phyloP scores from a whole-genome alignment of 768 basidiomycete genomes.

The Artomyces pyxidatus region DNA sequence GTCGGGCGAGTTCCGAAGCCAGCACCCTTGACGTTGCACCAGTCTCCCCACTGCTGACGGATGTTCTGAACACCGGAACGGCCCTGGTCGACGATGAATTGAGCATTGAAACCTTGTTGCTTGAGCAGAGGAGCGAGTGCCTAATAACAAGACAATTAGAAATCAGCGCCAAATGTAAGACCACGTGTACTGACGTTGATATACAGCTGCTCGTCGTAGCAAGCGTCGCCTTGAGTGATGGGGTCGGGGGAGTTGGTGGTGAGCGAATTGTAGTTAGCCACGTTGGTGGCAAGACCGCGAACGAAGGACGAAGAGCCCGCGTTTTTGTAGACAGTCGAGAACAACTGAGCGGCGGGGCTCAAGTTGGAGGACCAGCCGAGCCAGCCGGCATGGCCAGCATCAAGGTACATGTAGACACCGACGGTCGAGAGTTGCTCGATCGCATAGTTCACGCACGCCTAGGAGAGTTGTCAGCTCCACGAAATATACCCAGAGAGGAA shows the following conservation, averaged over 20 bases:
- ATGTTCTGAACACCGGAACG: conserved; percentile 57
- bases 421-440: conserved; percentile 46
- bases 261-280: conserved; percentile 30
- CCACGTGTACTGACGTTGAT: conserved; percentile 37
- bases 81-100: conserved; percentile 62
- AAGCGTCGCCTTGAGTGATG: conserved; percentile 48
- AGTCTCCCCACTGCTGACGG: conserved; percentile 55
- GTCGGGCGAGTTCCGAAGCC: conserved; percentile 58
- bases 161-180: background rate
- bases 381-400: conserved; percentile 54
- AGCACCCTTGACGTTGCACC: conserved; percentile 56
- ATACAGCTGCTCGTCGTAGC: conserved; percentile 56
- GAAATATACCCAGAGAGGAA: background rate
- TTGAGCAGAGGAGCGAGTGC: conserved; percentile 41
- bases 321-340: conserved; percentile 37
- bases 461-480: background rate
- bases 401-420: conserved; percentile 54
- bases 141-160: conserved; percentile 18
- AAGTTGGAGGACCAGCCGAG: conserved; percentile 63
- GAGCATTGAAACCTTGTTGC: conserved; percentile 41
- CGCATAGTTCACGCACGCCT: conserved; percentile 46
- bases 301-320: conserved; percentile 50
- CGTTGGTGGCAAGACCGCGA: conserved; percentile 49
- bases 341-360: conserved; percentile 48
- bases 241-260: conserved; percentile 46